Percentiles rank a stretch among this genome's conserved stretches.
phyloP scores from a whole-genome alignment of 768 basidiomycete species.

The Coprinellus aureogranulatus region DNA sequence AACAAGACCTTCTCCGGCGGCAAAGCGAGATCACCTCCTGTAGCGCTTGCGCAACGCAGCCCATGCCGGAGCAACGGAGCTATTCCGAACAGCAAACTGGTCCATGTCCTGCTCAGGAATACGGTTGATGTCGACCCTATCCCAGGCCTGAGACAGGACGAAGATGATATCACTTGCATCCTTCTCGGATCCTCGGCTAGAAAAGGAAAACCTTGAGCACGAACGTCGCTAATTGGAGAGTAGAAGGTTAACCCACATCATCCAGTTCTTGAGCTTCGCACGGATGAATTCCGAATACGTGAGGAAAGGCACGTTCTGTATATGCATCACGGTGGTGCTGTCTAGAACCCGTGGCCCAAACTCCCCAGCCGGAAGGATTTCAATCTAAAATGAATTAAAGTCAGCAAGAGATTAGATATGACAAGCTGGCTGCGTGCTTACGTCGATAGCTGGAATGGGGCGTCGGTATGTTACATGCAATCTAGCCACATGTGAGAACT shows the following conservation, averaged over 20 bases:
- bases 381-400: conserved; percentile 51
- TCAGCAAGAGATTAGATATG: conserved; percentile 2
- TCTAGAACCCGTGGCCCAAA: conserved; percentile 76
- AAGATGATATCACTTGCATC: conserved; percentile 80
- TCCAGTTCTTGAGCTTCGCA: conserved; percentile 82
- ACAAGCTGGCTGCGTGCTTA: conserved; percentile 32
- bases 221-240: conserved; percentile 14
- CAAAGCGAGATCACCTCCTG: conserved; percentile 42
- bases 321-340: conserved; percentile 58
- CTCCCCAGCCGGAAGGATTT: conserved; percentile 80
- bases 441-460: conserved; percentile 75
- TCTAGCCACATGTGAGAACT: conserved; percentile 34
- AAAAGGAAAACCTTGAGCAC: conserved; percentile 14
- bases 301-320: conserved; percentile 76
- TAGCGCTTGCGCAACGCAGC: conserved; percentile 72
- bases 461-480: conserved; percentile 74
- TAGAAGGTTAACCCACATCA: conserved; percentile 50
- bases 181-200: conserved; percentile 63
- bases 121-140: conserved; percentile 79
- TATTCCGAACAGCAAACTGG: conserved; percentile 60
- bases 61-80: conserved; percentile 70
- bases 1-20: conserved; percentile 2
- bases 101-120: conserved; percentile 86
- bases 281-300: conserved; percentile 84
- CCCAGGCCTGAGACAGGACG: conserved; percentile 74